phyloP scores from a whole-genome alignment of 2,329 filamentous ascomycete species.

The Mycosphaerella sp. region DNA sequence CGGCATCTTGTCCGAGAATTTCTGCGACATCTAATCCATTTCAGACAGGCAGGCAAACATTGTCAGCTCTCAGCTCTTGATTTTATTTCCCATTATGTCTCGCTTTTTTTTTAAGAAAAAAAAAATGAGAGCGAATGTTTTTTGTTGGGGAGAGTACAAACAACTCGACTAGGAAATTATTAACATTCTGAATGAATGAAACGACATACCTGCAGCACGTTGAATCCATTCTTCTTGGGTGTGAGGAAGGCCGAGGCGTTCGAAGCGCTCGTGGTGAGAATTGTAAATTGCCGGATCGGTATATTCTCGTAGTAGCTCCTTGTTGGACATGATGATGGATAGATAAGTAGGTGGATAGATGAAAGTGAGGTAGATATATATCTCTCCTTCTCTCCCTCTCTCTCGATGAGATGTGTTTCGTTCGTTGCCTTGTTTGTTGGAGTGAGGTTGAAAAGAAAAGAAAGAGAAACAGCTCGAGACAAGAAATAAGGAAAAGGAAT shows the following conservation, averaged over 20 bases:
- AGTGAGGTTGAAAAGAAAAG: not conserved
- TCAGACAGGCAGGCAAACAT: no score
- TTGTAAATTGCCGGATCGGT: conserved; percentile 27
- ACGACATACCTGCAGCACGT: conserved; percentile 33
- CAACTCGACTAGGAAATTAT: no score
- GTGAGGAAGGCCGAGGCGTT: conserved; percentile 32
- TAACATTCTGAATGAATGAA: not conserved
- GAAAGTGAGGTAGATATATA: no score
- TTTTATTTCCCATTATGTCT: no score
- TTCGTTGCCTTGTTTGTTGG: no score
- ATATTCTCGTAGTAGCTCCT: conserved; percentile 14
- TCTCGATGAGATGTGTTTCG: no score
- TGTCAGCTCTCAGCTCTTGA: not conserved
- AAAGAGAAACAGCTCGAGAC: not conserved
- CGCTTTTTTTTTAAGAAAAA: no score
- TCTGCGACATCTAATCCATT: conserved; percentile 46
- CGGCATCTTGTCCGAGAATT: conserved; percentile 46
- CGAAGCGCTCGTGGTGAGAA: conserved; percentile 22
- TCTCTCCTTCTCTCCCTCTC: no score
- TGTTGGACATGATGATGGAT: conserved; percentile 5
- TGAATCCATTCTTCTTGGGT: conserved; percentile 42
- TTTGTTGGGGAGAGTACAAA: no score
- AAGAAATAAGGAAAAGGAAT: not conserved
- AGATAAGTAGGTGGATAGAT: not conserved
- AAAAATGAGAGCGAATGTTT: no score